A percentile compares a stretch with the other conserved stretches of the same genome.
phyloP scores from a whole-genome alignment of 768 basidiomycete genomes.

The Crucibulum laeve region DNA sequence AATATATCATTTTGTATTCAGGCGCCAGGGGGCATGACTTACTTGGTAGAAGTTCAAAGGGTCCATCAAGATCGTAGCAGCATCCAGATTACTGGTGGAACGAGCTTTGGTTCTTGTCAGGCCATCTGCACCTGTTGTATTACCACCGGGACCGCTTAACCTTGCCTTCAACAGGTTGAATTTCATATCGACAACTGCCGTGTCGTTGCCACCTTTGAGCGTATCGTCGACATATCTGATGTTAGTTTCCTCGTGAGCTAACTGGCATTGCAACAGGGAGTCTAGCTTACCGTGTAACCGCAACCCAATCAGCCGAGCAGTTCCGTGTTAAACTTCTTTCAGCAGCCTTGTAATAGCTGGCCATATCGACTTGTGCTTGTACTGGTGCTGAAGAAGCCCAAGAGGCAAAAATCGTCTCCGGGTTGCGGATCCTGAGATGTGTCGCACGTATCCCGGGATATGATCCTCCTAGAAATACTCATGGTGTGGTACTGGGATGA shows the following conservation, averaged over 20 bases:
- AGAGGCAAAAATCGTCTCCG: constrained; percentile 37
- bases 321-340: constrained; percentile 45
- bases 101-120: constrained; percentile 27
- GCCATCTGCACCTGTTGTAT: constrained; percentile 28
- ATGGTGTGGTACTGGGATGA: constrained; percentile 39
- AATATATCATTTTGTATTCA: not conserved
- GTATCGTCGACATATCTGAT: constrained; percentile 30
- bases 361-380: constrained; percentile 46
- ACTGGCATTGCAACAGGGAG: not conserved
- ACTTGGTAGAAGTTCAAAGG: constrained; percentile 46
- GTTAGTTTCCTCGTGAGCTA: no score
- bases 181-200: constrained; percentile 32
- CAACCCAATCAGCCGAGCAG: constrained; percentile 50
- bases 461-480: constrained; percentile 46
- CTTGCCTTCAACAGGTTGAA: constrained; percentile 35
- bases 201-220: constrained; percentile 25
- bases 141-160: constrained; percentile 37
- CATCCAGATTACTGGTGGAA: constrained; percentile 31
- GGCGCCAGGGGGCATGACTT: not conserved
- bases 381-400: constrained; percentile 51
- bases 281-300: constrained; percentile 30
- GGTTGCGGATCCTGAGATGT: constrained; percentile 41
- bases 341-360: constrained; percentile 45
- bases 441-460: constrained; percentile 45
- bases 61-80: constrained; percentile 44